phyloP scores from a whole-genome alignment of 257 asterid species.

The Dorcoceras hygrometricum region DNA sequence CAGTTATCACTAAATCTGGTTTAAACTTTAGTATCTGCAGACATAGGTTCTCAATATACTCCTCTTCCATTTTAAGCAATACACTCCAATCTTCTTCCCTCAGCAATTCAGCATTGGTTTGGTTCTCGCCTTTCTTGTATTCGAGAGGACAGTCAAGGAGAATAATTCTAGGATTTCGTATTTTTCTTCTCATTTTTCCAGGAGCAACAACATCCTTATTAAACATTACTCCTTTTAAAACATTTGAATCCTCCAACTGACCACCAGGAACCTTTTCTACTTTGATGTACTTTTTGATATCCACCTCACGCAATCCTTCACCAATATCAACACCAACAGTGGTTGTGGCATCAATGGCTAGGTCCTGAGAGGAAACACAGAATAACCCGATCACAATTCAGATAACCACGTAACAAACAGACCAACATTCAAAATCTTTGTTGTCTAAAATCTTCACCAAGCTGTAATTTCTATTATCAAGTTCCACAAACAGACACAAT shows the following conservation, averaged over 20 bases:
- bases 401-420: not conserved
- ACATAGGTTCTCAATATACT: constrained; percentile 78
- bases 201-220: constrained; percentile 96
- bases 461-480: constrained; percentile 2
- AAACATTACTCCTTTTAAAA: constrained; percentile 87
- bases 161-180: constrained; percentile 79
- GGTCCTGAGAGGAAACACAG: constrained; percentile 54
- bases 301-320: constrained; percentile 91
- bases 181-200: constrained; percentile 92
- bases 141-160: constrained; percentile 91
- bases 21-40: constrained; percentile 71
- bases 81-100: constrained; percentile 96
- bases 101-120: constrained; percentile 87
- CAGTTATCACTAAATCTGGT: constrained; percentile 86
- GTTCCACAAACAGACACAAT: constrained; percentile 15
- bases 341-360: constrained; percentile 87
- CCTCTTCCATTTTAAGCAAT: constrained; percentile 92
- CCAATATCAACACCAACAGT: constrained; percentile 86
- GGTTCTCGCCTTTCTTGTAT: constrained; percentile 99
- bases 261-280: constrained; percentile 97
- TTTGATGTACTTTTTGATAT: constrained; percentile 88
- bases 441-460: not conserved
- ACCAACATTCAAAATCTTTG: not conserved
- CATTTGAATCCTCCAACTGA: constrained; percentile 92
- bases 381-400: constrained; percentile 2